Base-by-base conservation (phyloP, 768 basidiomycete genomes). In the Neoboletus subvelutipes region DNA sequence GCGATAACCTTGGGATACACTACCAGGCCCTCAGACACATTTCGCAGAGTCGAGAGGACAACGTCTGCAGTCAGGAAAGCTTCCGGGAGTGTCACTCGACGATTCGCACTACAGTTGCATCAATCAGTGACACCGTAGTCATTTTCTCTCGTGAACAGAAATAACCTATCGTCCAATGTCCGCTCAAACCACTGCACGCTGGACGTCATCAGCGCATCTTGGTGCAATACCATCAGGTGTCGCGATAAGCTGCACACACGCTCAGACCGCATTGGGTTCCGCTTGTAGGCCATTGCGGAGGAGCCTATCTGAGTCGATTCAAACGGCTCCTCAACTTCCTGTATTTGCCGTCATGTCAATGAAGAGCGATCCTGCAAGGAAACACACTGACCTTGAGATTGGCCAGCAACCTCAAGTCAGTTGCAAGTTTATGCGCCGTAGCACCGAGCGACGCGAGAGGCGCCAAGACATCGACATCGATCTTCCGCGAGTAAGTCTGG, bases 251-350 rank as follows among this genome's bases (percentile, higher is more conserved):
- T 94, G 81, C 97, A 99, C 45, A 97, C 90, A 40, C 97, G 89
- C 75, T 99, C 97, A 55, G 86, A 95, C 55, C 97, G 92, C 97
- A 99, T 99, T 8, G 97, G 97, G 75, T 99, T 98, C 54, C 96
- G 85, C 77, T 98, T 98, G 84, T 98, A 98, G 10, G 96, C 96
- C 96, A 98, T 98, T 1, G 94, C 94, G 1, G 90, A 93, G 11
- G 90, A 91, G 8, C 97, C 97, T 63, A 98, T 99, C 76, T 99
- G 97, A 20, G 96, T 96, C 51, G 94, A 91, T 74, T 99, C 96
- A 73, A 98, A 98, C 0, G 97, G 97, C 71, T 99, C 97, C 75
- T 99, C 97, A 45, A 99, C 81, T 85, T 98, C 97, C 87, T 91
- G 50, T 29, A 26, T 55, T 49, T 10, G 12, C 8, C 5, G 8